Evolutionary conservation across 441 rosid genomes (phyloP).

Genomic region (Syzygium syzygioides): DNA sequence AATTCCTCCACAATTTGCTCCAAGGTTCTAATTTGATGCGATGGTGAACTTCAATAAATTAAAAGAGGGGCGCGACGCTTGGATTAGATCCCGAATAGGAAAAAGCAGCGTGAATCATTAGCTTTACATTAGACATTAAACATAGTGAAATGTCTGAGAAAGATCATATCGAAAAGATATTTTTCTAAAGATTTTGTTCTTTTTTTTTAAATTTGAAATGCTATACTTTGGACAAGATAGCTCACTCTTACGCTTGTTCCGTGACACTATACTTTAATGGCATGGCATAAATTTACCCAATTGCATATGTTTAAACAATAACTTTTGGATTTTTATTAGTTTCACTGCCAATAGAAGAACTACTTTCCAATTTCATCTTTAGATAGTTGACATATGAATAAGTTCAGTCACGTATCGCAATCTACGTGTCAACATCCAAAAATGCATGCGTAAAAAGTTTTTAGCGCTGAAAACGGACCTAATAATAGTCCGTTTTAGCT

Average conservation of each 20-base stretch:
- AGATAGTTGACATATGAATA: not conserved
- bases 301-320: not conserved
- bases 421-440: not conserved
- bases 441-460: not conserved
- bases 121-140: not conserved
- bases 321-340: not conserved
- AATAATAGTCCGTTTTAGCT: not conserved
- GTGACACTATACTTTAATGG: not conserved
- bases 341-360: not conserved
- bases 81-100: not conserved
- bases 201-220: not conserved
- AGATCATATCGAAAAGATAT: not conserved
- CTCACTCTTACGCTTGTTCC: not conserved
- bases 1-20: not conserved
- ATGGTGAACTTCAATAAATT: not conserved
- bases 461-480: not conserved
- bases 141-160: not conserved
- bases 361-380: not conserved
- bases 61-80: not conserved
- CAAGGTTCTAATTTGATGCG: not conserved
- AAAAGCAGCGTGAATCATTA: not conserved
- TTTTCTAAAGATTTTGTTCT: not conserved
- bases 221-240: not conserved
- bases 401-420: not conserved
- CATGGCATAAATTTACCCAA: not conserved